These are phyloP conservation scores for Cyclostephanos tholiformis DNA, from an alignment of 108 stramenopile genomes.

Conservation along the genomic window DNA sequence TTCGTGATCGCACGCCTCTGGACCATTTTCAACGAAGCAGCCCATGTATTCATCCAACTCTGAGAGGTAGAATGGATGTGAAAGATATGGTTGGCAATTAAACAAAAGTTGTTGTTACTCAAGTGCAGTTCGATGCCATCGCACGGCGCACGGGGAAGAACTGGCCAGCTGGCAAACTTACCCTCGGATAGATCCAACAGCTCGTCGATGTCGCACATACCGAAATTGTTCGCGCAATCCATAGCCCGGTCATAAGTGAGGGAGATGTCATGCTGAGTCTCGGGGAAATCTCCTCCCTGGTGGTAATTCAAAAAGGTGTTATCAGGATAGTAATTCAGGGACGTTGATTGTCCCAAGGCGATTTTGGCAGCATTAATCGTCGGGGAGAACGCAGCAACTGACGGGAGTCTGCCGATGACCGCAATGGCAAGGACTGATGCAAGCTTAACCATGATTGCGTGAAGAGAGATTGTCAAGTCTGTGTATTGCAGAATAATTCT, in stretches of 20 bases:
- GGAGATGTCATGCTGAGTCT: neutral
- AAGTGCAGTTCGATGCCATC: neutral
- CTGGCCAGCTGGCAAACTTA: neutral
- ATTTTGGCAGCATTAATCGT: neutral
- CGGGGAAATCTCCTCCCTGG: neutral
- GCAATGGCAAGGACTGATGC: slow-evolving; percentile 13
- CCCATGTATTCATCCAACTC: slow-evolving; percentile 36
- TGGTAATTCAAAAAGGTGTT: neutral
- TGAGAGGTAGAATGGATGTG: neutral
- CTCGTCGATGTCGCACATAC: slow-evolving; percentile 43
- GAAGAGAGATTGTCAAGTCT: neutral
- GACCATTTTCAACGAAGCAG: slow-evolving; percentile 15
- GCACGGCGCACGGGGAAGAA: neutral
- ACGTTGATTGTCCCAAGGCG: neutral
- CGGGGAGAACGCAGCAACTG: slow-evolving; percentile 9
- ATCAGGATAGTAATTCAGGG: slow-evolving; percentile 3
- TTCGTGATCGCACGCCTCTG: slow-evolving; percentile 1
- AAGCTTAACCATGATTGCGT: slow-evolving; percentile 14
- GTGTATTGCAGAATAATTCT: neutral
- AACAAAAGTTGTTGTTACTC: neutral
- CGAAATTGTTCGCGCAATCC: slow-evolving; percentile 46
- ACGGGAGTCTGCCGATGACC: neutral
- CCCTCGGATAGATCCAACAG: slow-evolving; percentile 42
- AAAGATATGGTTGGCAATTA: neutral
- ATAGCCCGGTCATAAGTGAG: slow-evolving; percentile 35